Evolutionary conservation across 306 rosid genomes (phyloP), one percentile per base, ranked within the genome.

Genomic region (Prunus armeniaca): DNA sequence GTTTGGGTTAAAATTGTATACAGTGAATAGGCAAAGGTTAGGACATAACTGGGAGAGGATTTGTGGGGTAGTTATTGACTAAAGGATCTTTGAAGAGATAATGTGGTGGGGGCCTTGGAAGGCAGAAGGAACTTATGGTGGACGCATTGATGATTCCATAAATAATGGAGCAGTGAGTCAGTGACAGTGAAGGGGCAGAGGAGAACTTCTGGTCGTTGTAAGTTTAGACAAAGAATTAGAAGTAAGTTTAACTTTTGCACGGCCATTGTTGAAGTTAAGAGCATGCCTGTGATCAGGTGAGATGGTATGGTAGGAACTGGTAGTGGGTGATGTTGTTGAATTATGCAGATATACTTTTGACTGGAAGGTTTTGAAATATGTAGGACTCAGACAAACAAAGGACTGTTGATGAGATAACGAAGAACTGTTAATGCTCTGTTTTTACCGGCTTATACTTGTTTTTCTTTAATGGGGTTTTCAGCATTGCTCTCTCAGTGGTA

Each of bases 101-200:
- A 76, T 51, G 65, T n/a, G 78, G 81, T 55, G 75, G 34, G 57
- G 75, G 56, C 22, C 56, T 41, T 65, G 77, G 57, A 78, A 45
- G 77, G 27, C 58, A 66, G 74, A 60, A 73, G 46, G 49, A 64
- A 45, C 47, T 25, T 47, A 45, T 82, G 78, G 83, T 78, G 83
- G 86, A 75, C 25, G 72, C 51, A 32, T 24, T 28, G 70, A 72
- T 54, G 60, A 6, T 54, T 56, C 63, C 65, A 57, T 52, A 74
- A 67, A 67, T 74, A 69, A 58, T 57, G 63, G 78, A 73, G 24
- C 17, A 51, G 22, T 49, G 50, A 22, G 43, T 38, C 43, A 38
- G 9, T 38, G 43, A 38, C 43, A 38, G 17, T 45, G 51, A 54
- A 24, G 69, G 68, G 67, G 27, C 71, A n/a, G 43, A 38, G 34